Base-by-base conservation (phyloP, 176 grass and related monocot genomes). In the Dactylis glomerata region DNA sequence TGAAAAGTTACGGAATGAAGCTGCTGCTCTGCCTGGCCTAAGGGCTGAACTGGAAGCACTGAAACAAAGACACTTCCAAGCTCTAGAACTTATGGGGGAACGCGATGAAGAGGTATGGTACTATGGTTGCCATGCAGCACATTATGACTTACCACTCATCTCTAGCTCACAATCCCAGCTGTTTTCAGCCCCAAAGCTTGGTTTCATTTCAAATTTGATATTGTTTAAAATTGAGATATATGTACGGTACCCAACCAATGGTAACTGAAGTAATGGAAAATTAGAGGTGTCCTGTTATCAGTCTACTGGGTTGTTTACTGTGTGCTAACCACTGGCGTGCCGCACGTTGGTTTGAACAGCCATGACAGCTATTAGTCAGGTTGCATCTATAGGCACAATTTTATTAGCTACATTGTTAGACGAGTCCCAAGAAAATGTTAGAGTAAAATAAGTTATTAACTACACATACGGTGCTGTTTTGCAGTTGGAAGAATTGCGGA, bases 61-160 rank as follows among this genome's bases (percentile, higher is more conserved):
- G 67, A 92, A 94, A 89, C 92, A 88, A 87, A 96, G 97, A 67
- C 93, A 99, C 62, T 92, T 91, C 55, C 83, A 94, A 71, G 97
- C 97, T 55, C 82, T 99, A 45, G 97, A 99, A 86, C 93, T 99
- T 83, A 99, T 96, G 97, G 97, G 97, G 26, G 97, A 99, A 88
- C 97, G 93, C 78, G 97, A 99, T 84, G 97, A 99, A 96, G 97
- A 96, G 97, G 97, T 99, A 86, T 52, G 16, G 3, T 28, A 93
- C 93, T 99, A 86, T 52, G 16, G 3, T 28, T 84, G 14, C 61
- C 30, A 49, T 86, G 46, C 69, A 26, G 16, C 36, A 56, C 3
- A 78, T 34, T 15, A 84, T 76, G 31, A 67, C 22, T 66, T 68
- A 1, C 32, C 56, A 45, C 24, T 64, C 33, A 64, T 33, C 28